A percentile compares a stretch with the other conserved stretches of the same genome.
Conservation (phyloP, 139 green algal genomes). For the Haematococcus lacustris region DNA sequence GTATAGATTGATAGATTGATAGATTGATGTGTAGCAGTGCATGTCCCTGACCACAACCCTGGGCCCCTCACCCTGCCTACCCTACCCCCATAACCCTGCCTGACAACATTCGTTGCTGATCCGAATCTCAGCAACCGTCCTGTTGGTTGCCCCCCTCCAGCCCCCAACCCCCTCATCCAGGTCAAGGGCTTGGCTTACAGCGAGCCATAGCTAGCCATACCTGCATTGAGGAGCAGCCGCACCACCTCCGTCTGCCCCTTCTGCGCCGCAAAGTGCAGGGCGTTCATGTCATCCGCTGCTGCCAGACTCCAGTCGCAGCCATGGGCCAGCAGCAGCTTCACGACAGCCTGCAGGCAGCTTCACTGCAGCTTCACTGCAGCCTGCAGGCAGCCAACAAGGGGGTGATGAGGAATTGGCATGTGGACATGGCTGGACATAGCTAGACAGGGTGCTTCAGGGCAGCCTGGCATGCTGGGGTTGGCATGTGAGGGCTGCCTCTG, state of each 20-base stretch:
- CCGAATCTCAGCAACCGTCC: no score
- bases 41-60: no score
- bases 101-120: no score
- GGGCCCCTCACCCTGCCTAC: no score
- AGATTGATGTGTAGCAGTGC: no score
- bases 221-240: conserved; percentile 42
- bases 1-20: no score
- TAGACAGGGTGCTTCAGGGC: not conserved
- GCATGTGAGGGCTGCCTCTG: not conserved
- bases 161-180: no score
- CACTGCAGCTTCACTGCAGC: not conserved
- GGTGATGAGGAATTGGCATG: not conserved
- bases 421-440: not conserved
- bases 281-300: conserved; percentile 67
- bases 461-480: not conserved
- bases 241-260: conserved; percentile 51
- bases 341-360: not conserved
- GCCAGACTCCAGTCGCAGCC: conserved; percentile 18
- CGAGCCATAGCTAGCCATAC: no score
- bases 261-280: conserved; percentile 66
- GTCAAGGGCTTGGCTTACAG: no score
- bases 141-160: no score
- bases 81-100: no score
- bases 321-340: conserved; percentile 57
- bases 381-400: not conserved